Conservation (phyloP, 352 stramenopile genomes). For the Phytopythium kandeliae region DNA sequence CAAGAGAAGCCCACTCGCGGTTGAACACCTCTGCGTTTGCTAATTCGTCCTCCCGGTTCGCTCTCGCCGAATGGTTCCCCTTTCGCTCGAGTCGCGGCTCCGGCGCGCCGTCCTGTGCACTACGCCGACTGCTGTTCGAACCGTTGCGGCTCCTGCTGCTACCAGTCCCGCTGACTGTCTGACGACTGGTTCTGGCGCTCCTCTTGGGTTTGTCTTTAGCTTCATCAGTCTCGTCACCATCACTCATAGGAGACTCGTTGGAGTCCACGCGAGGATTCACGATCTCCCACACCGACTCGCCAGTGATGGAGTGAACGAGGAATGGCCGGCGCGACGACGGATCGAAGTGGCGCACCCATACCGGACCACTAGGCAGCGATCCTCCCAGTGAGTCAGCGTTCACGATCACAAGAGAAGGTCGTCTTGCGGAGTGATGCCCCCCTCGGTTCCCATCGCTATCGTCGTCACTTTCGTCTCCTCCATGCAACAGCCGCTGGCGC, state of each 20-base stretch:
- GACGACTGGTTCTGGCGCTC: constrained; percentile 1
- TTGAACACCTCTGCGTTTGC: constrained; percentile 20
- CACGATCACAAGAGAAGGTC: constrained; percentile 18
- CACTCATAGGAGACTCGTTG: neutral
- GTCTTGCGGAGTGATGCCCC: neutral
- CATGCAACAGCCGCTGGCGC: neutral
- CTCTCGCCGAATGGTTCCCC: neutral
- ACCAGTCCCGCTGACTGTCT: neutral
- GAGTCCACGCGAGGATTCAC: neutral
- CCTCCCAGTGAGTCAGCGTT: constrained; percentile 13
- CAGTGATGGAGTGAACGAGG: constrained; percentile 63
- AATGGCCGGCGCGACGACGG: constrained; percentile 40
- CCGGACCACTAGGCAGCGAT: constrained; percentile 12
- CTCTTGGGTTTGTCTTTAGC: neutral
- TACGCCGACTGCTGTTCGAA: neutral
- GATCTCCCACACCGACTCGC: constrained; percentile 72
- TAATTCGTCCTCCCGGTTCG: neutral
- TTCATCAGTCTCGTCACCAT: neutral
- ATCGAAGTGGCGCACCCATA: constrained; percentile 67
- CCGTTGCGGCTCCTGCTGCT: neutral
- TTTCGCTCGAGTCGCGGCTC: constrained; percentile 9
- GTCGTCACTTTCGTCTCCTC: constrained; percentile 1
- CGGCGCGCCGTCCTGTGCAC: neutral
- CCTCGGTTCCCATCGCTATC: neutral
- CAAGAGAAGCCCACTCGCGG: constrained; percentile 41